Base-by-base conservation (phyloP, 176 grass and related monocot genomes). In the Phoenix roebelenii region DNA sequence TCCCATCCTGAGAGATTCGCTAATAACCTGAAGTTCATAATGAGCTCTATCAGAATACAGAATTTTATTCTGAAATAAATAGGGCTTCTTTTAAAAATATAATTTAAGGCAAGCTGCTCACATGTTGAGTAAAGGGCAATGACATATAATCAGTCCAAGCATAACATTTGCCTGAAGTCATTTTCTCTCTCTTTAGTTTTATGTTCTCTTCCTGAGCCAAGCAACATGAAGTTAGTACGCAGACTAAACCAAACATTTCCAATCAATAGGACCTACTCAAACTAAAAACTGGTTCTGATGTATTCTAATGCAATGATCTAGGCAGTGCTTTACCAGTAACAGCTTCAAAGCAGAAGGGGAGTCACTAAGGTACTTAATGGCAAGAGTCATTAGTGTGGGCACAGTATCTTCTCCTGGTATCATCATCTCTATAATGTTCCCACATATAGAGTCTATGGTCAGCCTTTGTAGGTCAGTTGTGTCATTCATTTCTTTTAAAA, bases 51-150 rank as follows among this genome's bases (percentile, higher is more conserved):
- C 35, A 44, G 35, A 44, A 44, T 44, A 44, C 12, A 44, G 35
- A 14, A 44, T 3, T 44, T 44, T 44, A 44, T 3, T 44, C 35
- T 14, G 10, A 44, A 44, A 44, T 44, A 44, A 44, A 3, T 44
- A 30, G 5, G 0, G 12, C 2, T 3, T 10, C 10, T 39, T 44
- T 44, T 3, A 9, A 10, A 44, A 44, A 44, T 1, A 5, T 35
- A 23, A 7, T 16, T 52, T 65, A 17, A 25, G 9, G 17, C 24
- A 24, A 9, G 15, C 22, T 65, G 3, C 65, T 57, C 28, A 68
- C 65, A 44, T 68, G 35, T 57, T 44, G 52, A 23, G 65, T 68
- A 23, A 68, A 68, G 35, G 52, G 52, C 65, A 68, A 51, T 57
- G 65, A 48, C 3, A 39, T 23, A 53, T 68, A 68, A 22, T 68